Evolutionary conservation across 2,329 filamentous ascomycete species (phyloP), one percentile per base, ranked within the genome.

Genomic region (Calonectria pseudoreteaudii): DNA sequence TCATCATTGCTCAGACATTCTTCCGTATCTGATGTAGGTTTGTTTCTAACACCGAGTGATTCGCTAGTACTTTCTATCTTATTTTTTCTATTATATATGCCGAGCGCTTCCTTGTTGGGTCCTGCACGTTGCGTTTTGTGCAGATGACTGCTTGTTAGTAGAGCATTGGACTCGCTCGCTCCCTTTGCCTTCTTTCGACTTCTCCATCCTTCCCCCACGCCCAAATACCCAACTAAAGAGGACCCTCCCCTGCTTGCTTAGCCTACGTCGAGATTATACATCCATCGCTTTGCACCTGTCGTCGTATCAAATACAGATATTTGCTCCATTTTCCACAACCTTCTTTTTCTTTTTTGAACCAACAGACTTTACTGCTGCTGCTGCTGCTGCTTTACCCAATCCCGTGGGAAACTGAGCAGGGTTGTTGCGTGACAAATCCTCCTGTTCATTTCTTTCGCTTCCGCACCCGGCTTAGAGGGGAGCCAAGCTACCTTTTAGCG

Each of bases 401-500:
- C 14, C n/a, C 38, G 69, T 41, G 62, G 62, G 66, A 18, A 71
- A 23, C 53, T 18, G 56, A 38, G 11, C 34, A 16, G 34, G 18
- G 23, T 52, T 41, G 60, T 10, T 30, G 23, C 52, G 30, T 65
- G 38, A 64, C 36, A 23, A 20, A 28, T 44, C 36, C 23, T 68
- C 66, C 67, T 62, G 49, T 60, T 47, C 38, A 60, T 60, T 68
- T 60, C 53, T 23, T 41, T 58, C 30, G 16, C 49, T 49, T 38
- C 49, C 49, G 53, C 64, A 60, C 56, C 31, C 66, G 30, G 56
- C 36, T 26, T 64, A 68, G 66, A 70, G 67, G 67, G 70, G 31
- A 38, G 66, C 65, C 18, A 60, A 60, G 58, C 65, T 49, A 72
- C 64, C 64, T 23, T 53, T 66, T 72, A 72, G 71, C 66, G 66